phyloP scores from a whole-genome alignment of 306 rosid species.

The Ormosia semicastrata region DNA sequence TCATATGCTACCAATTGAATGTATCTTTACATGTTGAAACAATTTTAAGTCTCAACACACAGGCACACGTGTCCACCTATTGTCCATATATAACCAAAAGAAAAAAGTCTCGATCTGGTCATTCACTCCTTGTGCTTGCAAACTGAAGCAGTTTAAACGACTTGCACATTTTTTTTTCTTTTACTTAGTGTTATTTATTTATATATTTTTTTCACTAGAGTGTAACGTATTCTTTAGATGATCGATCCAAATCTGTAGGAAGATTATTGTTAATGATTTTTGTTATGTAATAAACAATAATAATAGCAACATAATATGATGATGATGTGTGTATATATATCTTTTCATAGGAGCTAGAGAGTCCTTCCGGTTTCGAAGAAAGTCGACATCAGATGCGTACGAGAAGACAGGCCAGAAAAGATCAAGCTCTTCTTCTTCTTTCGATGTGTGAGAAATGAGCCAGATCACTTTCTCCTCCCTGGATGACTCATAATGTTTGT shows the following conservation, averaged over 20 bases:
- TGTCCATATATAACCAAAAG: background rate
- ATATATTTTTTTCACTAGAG: background rate
- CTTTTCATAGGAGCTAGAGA: constrained; percentile 58
- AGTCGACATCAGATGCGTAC: constrained; percentile 73
- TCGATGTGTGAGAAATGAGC: constrained; percentile 69
- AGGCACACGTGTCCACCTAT: background rate
- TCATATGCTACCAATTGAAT: background rate
- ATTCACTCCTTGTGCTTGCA: background rate
- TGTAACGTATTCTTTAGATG: too few species aligned
- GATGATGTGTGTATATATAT: background rate
- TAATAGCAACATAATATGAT: background rate
- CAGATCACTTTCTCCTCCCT: background rate
- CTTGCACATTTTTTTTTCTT: too few species aligned
- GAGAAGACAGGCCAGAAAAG: constrained; percentile 59
- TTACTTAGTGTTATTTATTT: too few species aligned
- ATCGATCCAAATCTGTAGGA: background rate
- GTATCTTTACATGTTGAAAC: background rate
- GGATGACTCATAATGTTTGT: background rate
- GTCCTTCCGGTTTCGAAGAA: constrained; percentile 73
- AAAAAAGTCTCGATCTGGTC: background rate
- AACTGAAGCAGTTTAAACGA: background rate
- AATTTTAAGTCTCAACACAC: background rate
- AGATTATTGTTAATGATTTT: background rate
- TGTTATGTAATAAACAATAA: background rate
- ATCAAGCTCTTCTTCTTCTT: constrained; percentile 75